Base-by-base conservation (phyloP, 2,329 filamentous ascomycete species). In the Colletotrichum higginsianum region DNA sequence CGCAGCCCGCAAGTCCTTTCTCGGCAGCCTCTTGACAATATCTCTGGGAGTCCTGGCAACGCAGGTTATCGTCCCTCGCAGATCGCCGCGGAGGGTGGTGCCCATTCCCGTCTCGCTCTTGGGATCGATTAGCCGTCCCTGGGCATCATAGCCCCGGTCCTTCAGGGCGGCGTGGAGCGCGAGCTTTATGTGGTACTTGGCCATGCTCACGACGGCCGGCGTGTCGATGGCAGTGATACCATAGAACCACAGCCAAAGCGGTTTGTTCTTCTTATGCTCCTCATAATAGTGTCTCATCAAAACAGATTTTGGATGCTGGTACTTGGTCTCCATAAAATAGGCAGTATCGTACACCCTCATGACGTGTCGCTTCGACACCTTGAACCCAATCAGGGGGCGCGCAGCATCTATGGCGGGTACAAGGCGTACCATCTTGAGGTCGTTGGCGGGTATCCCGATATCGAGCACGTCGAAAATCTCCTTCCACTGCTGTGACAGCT, bases 121-220 rank as follows among this genome's bases (percentile, higher is more conserved):
- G 12, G 26, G 40, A 13, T 21, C 52, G 2, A 68, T 42, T 23
- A 42, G 50, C 3, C 68, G 68, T 6, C 68, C 68, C 13, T 42
- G 16, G 8, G 49, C 55, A 5, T 68, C 68, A 21, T 63, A 71
- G 11, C 68, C 68, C 23, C 65, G 61, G 21, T 26, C 46, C 26
- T 46, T 47, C 16, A 71, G 65, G 40, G 68, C 35, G 16, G 68
- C 50, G 16, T 52, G 57, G 4, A 71, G 35, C 16, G 47, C 49
- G 12, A 49, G 61, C 49, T 42, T 63, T 16, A 53, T 53, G 16
- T 21, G 21, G 15, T 49, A 52, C 21, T 42, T 53, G 23, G 61
- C 61, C 21, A 42, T 15, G 16, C 47, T 71, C 5, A 68, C 65
- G 16, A 71, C n/a, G 6, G 47, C 23, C 1, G 64, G 50, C 6